These are phyloP conservation scores for Magnolia kwangsiensis DNA, from an alignment of 164 flowering plant species.

Conservation along the genomic window DNA sequence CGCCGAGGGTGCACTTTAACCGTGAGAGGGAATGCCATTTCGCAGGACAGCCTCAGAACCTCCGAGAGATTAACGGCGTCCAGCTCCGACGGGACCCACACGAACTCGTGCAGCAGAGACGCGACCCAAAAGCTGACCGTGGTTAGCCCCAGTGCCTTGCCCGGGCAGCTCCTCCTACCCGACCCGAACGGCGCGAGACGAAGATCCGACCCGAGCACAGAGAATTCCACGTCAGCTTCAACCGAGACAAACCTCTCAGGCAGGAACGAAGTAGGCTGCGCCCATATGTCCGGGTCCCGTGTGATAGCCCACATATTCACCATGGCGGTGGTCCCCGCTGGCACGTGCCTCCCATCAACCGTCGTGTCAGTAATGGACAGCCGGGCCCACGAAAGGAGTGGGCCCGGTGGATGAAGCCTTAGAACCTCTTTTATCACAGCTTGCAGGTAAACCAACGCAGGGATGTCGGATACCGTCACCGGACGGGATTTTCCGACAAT, in stretches of 20 bases:
- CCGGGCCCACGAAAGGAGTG: constrained; percentile 60
- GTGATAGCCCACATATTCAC: constrained; percentile 94
- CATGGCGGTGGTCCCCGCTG: constrained; percentile 80
- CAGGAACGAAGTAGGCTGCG: constrained; percentile 43
- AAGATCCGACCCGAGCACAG: constrained; percentile 57
- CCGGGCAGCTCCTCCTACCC: constrained; percentile 68
- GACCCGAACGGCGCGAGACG: constrained; percentile 80
- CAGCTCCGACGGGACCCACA: constrained; percentile 33
- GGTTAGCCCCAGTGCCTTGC: constrained; percentile 51
- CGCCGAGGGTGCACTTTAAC: constrained; percentile 29
- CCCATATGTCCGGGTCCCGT: constrained; percentile 53
- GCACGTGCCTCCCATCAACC: constrained; percentile 61
- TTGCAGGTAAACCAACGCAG: constrained; percentile 33
- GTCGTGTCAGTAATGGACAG: constrained; percentile 52
- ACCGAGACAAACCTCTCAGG: constrained; percentile 57
- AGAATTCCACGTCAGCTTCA: constrained; percentile 33
- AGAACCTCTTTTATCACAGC: constrained; percentile 51
- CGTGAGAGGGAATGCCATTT: constrained; percentile 46
- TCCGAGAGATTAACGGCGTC: constrained; percentile 47
- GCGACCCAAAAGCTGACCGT: constrained; percentile 63
- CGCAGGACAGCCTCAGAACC: constrained; percentile 49
- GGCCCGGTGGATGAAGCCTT: constrained; percentile 62
- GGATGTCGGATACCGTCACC: constrained; percentile 36
- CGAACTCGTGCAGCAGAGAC: constrained; percentile 40
- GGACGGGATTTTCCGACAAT: constrained; percentile 29